phyloP scores from a whole-genome alignment of 75 land plant species.

The Cunninghamia lanceolata region DNA sequence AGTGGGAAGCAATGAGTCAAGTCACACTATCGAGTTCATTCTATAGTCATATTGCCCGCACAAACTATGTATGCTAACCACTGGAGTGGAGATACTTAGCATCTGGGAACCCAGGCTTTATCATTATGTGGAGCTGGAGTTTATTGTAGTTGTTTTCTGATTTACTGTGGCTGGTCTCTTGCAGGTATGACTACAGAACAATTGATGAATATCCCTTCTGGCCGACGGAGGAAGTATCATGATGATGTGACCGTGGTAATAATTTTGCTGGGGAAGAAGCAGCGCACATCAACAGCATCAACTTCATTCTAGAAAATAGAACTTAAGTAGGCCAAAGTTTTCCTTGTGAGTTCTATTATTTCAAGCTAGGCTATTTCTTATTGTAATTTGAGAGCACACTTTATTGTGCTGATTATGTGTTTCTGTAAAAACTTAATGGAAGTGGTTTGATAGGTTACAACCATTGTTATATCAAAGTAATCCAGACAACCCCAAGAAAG shows the following conservation, averaged over 20 bases:
- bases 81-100: not conserved
- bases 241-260: constrained; percentile 80
- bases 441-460: not conserved
- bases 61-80: not conserved
- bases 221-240: constrained; percentile 65
- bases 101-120: not conserved
- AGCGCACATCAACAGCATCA: constrained; percentile 61
- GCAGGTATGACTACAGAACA: constrained; percentile 60
- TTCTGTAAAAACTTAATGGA: not conserved
- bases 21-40: no score
- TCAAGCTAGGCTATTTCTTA: not conserved
- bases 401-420: no score
- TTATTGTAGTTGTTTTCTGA: not conserved
- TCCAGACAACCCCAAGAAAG: not conserved
- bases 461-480: not conserved
- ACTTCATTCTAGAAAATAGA: constrained; percentile 16
- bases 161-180: not conserved
- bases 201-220: constrained; percentile 57
- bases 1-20: no score
- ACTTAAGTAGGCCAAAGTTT: not conserved
- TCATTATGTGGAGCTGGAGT: not conserved
- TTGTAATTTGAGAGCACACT: not conserved
- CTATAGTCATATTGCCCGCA: not conserved
- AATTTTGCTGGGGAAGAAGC: constrained; percentile 49
- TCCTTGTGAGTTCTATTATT: not conserved